phyloP scores from a whole-genome alignment of 257 asterid species.

The Solanum peruvianum region DNA sequence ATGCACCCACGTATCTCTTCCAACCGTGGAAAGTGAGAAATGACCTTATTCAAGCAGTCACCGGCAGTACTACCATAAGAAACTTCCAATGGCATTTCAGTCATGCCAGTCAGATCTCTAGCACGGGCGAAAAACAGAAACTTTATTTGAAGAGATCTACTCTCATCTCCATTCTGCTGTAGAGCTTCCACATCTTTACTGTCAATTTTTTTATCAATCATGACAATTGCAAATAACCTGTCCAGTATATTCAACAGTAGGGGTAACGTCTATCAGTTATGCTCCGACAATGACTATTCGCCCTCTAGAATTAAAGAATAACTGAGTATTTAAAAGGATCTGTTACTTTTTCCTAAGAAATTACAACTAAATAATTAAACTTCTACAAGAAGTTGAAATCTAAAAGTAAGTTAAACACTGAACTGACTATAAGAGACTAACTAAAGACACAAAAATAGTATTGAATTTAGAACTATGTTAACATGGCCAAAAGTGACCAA shows the following conservation, averaged over 20 bases:
- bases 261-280: background rate
- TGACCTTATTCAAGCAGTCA: slow-evolving; percentile 56
- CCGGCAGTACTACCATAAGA: slow-evolving; percentile 53
- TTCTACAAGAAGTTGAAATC: background rate
- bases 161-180: slow-evolving; percentile 13
- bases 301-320: background rate
- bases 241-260: background rate
- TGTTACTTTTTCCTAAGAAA: background rate
- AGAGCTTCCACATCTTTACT: slow-evolving; percentile 9
- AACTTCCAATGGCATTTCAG: slow-evolving; percentile 49
- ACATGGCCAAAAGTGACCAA: background rate
- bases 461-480: background rate
- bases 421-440: background rate
- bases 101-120: slow-evolving; percentile 65
- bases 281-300: background rate
- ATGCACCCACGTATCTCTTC: slow-evolving; percentile 77
- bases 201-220: slow-evolving; percentile 7
- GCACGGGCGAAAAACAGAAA: slow-evolving; percentile 85
- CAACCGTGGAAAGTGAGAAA: slow-evolving; percentile 52
- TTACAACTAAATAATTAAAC: background rate
- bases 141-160: slow-evolving; percentile 34
- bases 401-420: background rate
- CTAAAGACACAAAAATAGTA: background rate
- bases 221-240: background rate
- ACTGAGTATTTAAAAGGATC: background rate